These are phyloP conservation scores for Jackrogersella multiformis DNA, from an alignment of 495 filamentous ascomycete genomes.

Conservation along the genomic window DNA sequence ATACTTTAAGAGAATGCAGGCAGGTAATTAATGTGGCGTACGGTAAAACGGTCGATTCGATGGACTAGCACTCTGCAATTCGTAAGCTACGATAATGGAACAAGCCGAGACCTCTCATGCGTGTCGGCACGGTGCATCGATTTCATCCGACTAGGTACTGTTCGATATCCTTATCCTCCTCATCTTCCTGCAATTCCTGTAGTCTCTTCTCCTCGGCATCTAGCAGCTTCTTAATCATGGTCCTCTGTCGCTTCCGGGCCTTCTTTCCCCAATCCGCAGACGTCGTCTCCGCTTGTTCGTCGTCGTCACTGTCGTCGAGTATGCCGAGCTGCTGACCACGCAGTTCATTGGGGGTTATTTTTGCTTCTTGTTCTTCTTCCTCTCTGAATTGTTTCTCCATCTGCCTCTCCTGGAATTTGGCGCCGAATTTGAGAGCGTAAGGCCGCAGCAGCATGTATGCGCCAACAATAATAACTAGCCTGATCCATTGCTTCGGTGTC, in stretches of 20 bases:
- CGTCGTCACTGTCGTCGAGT: constrained; percentile 65
- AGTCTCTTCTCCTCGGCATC: constrained; percentile 60
- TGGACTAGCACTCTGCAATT: not conserved
- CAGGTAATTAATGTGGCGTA: not conserved
- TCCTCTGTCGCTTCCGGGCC: constrained; percentile 69
- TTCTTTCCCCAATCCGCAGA: constrained; percentile 65
- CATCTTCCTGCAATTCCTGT: constrained; percentile 58
- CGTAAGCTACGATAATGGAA: not conserved
- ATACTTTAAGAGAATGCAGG: not conserved
- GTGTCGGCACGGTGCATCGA: not conserved
- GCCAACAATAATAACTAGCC: constrained; percentile 67
- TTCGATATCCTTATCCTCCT: constrained; percentile 75
- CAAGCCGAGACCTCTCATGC: not conserved
- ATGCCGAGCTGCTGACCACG: constrained; percentile 60
- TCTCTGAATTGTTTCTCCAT: constrained; percentile 54
- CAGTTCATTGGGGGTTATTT: constrained; percentile 61
- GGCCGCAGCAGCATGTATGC: constrained; percentile 73
- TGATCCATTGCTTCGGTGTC: constrained; percentile 66
- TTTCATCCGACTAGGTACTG: constrained; percentile 65
- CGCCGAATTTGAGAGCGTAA: constrained; percentile 64
- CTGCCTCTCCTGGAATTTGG: constrained; percentile 53
- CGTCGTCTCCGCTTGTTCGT: constrained; percentile 48
- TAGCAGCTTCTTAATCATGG: constrained; percentile 65
- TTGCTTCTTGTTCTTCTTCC: constrained; percentile 48
- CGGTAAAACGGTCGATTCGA: not conserved